Evolutionary conservation across 179 eudicot genomes (phyloP), one percentile per base, ranked within the genome.

Genomic region (Pouteria campechiana): DNA sequence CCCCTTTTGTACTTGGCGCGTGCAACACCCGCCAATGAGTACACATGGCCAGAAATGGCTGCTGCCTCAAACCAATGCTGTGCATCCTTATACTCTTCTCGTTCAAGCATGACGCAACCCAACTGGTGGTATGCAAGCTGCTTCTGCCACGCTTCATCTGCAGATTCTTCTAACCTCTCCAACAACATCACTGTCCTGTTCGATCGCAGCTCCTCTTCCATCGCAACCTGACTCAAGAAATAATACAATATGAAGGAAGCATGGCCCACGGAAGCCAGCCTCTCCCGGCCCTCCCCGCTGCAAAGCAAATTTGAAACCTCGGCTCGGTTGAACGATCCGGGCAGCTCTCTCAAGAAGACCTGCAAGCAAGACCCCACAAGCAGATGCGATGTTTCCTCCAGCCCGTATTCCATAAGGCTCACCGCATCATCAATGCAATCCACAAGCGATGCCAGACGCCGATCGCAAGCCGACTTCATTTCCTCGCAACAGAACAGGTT

Each of bases 61-160:
- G 93, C 75, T 28, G 65, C 81, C 55, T 85, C 78, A 64, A 82
- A 85, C 84, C 78, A 82, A 36, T 67, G 67, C 46, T 76, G 83
- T 15, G 95, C 84, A 50, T 85, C 95, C 52, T 85, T 82, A 24
- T 68, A 73, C 51, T 85, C 95, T 16, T 69, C 63, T 58, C 93
- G 63, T 52, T 85, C 95, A 40, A 73, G 77, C 81, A 85, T 75
- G 18, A 85, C 88, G 65, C 88, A 85, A 21, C 93, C 95, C 43
- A 85, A 47, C 51, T 64, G 83, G 61, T 85, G 95, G 46, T 63
- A 69, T 2, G 76, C 81, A 5, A 84, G 75, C 22, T 70, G 79
- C 43, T 70, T 81, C 68, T 84, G 79, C 95, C 95, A 84, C 45
- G 45, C 35, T 13, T 50, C 59, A 32, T 58, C 37, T 22, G 95